Base-by-base conservation (phyloP, 164 flowering plant species). In the Taxillus chinensis region DNA sequence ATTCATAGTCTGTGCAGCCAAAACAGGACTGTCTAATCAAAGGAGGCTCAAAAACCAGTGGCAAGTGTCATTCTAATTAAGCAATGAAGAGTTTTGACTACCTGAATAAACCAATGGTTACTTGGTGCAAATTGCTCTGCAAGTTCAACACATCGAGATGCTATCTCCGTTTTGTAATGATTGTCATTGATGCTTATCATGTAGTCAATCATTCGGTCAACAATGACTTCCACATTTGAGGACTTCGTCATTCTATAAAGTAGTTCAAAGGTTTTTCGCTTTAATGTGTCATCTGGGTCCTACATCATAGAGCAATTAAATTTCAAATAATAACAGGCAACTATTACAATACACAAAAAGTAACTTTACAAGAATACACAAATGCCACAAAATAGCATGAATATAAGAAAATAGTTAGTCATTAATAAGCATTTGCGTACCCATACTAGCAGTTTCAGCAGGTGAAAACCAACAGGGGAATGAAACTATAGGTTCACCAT, bases 61-160 rank as follows among this genome's bases (percentile, higher is more conserved):
- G 41, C 45, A 58, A 39, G 6, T 45, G 41, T 55, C 17, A 55
- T 43, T 41, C 3, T 54, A 45, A 52, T 57, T 39, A 13, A 3
- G 39, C 41, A 67, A 67, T 45, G 15, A 11, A 11, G 12, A 48
- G 55, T n/a, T 16, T n/a, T 6, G 37, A 14, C 41, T 71, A 90
- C 99, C 95, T 84, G 91, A 65, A 95, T 95, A 72, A 95, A 95
- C 99, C 99, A 95, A 38, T 87, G 92, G 72, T 95, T 95, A 69
- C 93, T 91, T 39, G 97, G 97, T 38, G 99, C 97, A 80, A 91
- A 91, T 72, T 95, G 97, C 73, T 95, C 99, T 0, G 96, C 97
- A 73, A 95, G 93, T 64, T 89, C 93, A 61, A 95, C 93, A 80
- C 99, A 91, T 51, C 96, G 86, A 65, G 93, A 87, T 64, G 99